Percentiles rank a stretch among this genome's conserved stretches.
Evolutionary conservation across 805 yeast species (phyloP).

Genomic region (Pichia rugopelliculosa): DNA sequence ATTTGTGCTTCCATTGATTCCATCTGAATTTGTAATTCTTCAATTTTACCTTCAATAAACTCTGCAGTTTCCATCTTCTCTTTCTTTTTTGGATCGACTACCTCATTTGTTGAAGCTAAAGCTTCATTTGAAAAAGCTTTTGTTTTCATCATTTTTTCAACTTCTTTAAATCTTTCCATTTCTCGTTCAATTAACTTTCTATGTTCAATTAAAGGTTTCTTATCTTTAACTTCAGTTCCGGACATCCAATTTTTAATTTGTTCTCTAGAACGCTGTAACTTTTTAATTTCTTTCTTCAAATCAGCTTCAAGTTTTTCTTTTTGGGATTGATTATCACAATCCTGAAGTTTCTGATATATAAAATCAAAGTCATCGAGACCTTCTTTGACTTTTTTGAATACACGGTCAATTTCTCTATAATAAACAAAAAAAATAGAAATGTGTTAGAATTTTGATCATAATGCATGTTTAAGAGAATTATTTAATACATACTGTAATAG

Average conservation of each 20-base stretch:
- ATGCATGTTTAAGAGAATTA: neutral
- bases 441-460: neutral
- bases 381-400: slow-evolving; percentile 85
- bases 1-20: slow-evolving; percentile 73
- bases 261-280: slow-evolving; percentile 86
- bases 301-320: slow-evolving; percentile 91
- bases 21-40: slow-evolving; percentile 72
- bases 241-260: slow-evolving; percentile 94
- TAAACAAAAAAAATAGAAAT: neutral
- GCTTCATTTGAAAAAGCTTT: slow-evolving; percentile 95
- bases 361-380: slow-evolving; percentile 83
- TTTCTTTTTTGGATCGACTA: slow-evolving; percentile 71
- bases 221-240: slow-evolving; percentile 86
- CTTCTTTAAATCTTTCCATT: slow-evolving; percentile 93
- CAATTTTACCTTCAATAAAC: slow-evolving; percentile 65
- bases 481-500: slow-evolving; percentile 37
- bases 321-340: slow-evolving; percentile 76
- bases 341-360: slow-evolving; percentile 76
- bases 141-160: slow-evolving; percentile 87
- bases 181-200: slow-evolving; percentile 62
- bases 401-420: slow-evolving; percentile 76
- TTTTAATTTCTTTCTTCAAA: slow-evolving; percentile 89
- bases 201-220: slow-evolving; percentile 71
- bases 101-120: slow-evolving; percentile 47
- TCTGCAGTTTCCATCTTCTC: slow-evolving; percentile 67